Conservation (phyloP, 108 stramenopile species). For the Asterionellopsis glacialis region DNA sequence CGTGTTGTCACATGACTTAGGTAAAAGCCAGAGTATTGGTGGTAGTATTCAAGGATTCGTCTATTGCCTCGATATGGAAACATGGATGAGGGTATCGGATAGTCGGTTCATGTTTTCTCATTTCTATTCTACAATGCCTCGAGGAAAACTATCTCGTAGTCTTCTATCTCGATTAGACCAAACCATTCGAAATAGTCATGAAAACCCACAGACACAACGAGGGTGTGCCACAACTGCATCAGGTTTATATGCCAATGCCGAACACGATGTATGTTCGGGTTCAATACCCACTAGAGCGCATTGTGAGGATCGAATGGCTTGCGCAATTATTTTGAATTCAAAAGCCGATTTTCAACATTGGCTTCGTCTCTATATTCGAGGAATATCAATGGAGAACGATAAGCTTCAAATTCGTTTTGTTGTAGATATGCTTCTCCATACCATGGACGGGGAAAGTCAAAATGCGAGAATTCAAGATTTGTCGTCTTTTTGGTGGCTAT, state of each 20-base stretch:
- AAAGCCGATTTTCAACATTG: conserved; percentile 61
- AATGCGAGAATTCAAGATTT: too few relatives aligned
- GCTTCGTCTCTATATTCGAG: conserved; percentile 47
- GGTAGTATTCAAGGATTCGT: conserved; percentile 72
- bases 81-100: conserved; percentile 80
- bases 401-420: conserved; percentile 48
- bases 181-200: conserved; percentile 44
- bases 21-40: conserved; percentile 27
- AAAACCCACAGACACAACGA: conserved; percentile 27
- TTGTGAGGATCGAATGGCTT: conserved; percentile 86
- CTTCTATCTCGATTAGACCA: conserved; percentile 58
- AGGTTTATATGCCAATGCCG: conserved; percentile 16
- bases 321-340: conserved; percentile 63
- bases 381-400: conserved; percentile 41
- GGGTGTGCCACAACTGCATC: conserved; percentile 32
- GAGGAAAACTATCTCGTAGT: conserved; percentile 16
- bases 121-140: conserved; percentile 61
- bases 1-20: conserved; percentile 38
- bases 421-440: conserved; percentile 58
- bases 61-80: conserved; percentile 55
- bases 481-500: conserved; percentile 54
- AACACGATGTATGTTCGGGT: conserved; percentile 1
- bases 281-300: conserved; percentile 65
- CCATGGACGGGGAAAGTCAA: too few relatives aligned
- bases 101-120: conserved; percentile 78